Base-by-base conservation (phyloP, 2,329 filamentous ascomycete species). In the Monosporascus sp. region DNA sequence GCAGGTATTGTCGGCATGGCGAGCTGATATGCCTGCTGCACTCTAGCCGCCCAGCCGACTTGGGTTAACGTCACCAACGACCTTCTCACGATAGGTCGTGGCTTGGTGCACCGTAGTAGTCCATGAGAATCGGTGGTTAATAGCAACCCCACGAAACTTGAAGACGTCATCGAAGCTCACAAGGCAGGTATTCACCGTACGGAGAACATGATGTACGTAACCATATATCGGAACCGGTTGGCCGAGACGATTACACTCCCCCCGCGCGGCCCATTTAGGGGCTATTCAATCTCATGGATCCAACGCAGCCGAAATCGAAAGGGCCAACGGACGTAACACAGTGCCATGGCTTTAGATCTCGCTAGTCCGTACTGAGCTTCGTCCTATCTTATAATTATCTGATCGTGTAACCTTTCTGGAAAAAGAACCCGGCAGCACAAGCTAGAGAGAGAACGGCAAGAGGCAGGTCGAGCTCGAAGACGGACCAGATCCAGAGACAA, bases 401-500 rank as follows among this genome's bases (percentile, higher is more conserved):
- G n/a, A 81, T 68, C 27, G 64, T 70, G 60, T 83, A 84, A 1
- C 78, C 82, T 18, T 74, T 72, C 25, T 69, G 65, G 67, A 74
- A 76, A 25, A 81, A 64, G 58, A 77, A 86, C 5, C 59, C 66
- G 1, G 63, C 74, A 2, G 75, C 72, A 2, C 72, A 59, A 3
- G 69, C 66, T 37, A 86, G 66, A 59, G 82, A 86, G 14, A 71
- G 60, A 1, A 86, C 73, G 0, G 88, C 89, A 64, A 81, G 85
- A 0, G 77, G 65, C 41, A 96, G 74, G 52, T 90, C 80, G 72
- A 97, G 80, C 74, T 99, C 94, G 18, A 97, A 79, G 22, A 97
- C 86, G 35, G 88, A 85, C 91, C 93, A 97, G 5, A 97, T 81
- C 92, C 93, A 97, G 18, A 97, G 70, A 41, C 89, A 93, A 0